Evolutionary conservation across 306 rosid species (phyloP).

Genomic region (Dicorynia guianensis): DNA sequence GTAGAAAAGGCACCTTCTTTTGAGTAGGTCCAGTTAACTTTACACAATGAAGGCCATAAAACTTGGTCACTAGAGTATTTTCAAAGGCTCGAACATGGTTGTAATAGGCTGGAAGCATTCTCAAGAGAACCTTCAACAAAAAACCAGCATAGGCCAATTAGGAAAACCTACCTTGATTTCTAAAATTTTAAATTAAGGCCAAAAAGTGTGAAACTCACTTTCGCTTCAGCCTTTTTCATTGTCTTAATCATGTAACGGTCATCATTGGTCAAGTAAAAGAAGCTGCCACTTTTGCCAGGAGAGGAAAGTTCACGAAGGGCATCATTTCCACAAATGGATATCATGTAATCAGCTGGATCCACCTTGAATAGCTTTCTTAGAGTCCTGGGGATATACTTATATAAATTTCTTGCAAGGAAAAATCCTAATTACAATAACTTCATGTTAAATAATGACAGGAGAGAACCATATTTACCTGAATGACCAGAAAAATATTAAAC

Average conservation of each 20-base stretch:
- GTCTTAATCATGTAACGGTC: slow-evolving; percentile 98
- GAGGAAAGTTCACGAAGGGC: slow-evolving; percentile 86
- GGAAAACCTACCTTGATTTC: slow-evolving; percentile 5
- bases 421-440: neutral
- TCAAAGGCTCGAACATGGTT: slow-evolving; percentile 76
- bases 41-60: slow-evolving; percentile 93
- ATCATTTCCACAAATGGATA: slow-evolving; percentile 83
- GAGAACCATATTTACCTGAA: neutral
- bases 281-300: slow-evolving; percentile 91
- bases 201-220: slow-evolving; percentile 60
- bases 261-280: slow-evolving; percentile 74
- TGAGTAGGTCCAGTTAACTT: slow-evolving; percentile 78
- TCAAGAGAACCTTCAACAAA: slow-evolving; percentile 67
- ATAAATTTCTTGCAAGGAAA: neutral
- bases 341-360: slow-evolving; percentile 85
- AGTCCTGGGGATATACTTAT: slow-evolving; percentile 57
- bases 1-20: slow-evolving; percentile 70
- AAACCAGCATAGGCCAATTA: slow-evolving; percentile 10
- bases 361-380: slow-evolving; percentile 88
- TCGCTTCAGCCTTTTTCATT: slow-evolving; percentile 87
- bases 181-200: slow-evolving; percentile 22
- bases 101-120: slow-evolving; percentile 88
- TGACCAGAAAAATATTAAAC: neutral
- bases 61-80: slow-evolving; percentile 77
- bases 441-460: neutral